Evolutionary conservation across 192 early-diverging fungal genomes (phyloP), one percentile per base, ranked within the genome.

Genomic region (Podila horticola): DNA sequence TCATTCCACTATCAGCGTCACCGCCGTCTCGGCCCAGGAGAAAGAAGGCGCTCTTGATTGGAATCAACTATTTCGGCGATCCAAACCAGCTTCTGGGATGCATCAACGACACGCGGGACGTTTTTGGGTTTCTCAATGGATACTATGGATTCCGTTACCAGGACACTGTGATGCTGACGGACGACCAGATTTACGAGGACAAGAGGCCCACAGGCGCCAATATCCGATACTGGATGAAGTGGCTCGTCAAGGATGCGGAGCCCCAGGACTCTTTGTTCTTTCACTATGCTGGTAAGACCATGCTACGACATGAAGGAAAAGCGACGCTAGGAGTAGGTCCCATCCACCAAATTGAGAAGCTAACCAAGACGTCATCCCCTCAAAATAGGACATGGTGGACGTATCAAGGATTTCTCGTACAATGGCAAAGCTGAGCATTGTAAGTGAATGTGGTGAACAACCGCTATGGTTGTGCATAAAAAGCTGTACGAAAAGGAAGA

Each of bases 191-290:
- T n/a, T 81, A 81, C 59, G 77, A 81, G 45, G 70, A 81, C 67
- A 81, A 81, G 36, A 26, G 77, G 15, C 86, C 86, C 3, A 92
- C 90, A 22, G 72, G 84, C 38, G 84, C 84, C 45, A 86, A 89
- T 62, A 92, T 92, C 26, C 83, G 88, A 19, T 76, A 88, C 34
- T 89, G 85, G 48, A 91, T 95, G 75, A 84, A 85, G 36, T 92
- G 91, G 85, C 88, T 95, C 58, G 90, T 93, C 68, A 75, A 79
- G 52, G 91, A 84, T 30, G 88, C 92, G 36, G 79, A 84, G 33
- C 88, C 94, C 55, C 90, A 90, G 62, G 93, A 94, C 73, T 90
- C 91, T 10, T 84, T 95, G 66, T 92, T 93, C 71, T 91, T 95
- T 79, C 92, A 94, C 79, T 95, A 85, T 73, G 92, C 88, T 63